Evolutionary conservation across 192 early-diverging fungal genomes (phyloP), one percentile per base, ranked within the genome.

Genomic region (Phlyctochytrium arcticum): DNA sequence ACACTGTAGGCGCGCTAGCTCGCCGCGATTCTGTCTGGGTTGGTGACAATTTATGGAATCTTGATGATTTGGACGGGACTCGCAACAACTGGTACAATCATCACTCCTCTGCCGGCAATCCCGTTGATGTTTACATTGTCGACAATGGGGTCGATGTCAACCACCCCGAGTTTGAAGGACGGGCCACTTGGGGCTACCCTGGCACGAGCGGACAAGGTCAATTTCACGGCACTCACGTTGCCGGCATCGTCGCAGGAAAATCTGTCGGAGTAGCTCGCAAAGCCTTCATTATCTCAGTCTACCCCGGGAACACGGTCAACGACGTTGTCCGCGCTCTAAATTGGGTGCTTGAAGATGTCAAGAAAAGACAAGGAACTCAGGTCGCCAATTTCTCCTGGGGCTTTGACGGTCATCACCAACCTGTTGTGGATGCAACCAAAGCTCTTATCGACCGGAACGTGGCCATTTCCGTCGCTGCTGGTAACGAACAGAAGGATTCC

Each of bases 351-450:
- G 21, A 48, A 15, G 19, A 68, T 19, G 65, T 56, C 8, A 54
- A 53, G 15, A 37, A 56, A 33, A 48, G 34, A 24, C 42, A 55
- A 44, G 10, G 44, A 23, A 32, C 29, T 31, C 21, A 47, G 27
- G 59, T 60, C 30, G 64, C 63, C n/a, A 71, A 58, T 69, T 72
- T 96, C 90, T 87, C 82, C 33, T 72, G 92, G 46, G 92, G 90
- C 36, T 90, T n/a, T n/a, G n/a, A 89, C 62, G 85, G 87, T 19
- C 72, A 76, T 55, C 86, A 81, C 60, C 75, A 70, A 36, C 75
- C 85, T 4, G 70, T 92, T 51, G 87, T 93, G 66, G 59, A 68
- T 0, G 72, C 69, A 15, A 57, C 70, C 53, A 33, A 68, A 3
- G 57, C 58, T 17, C 37, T 69, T 7, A 48, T 82, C 37, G 36